phyloP scores from a whole-genome alignment of 495 filamentous ascomycete species.

The Trichoderma gamsii region DNA sequence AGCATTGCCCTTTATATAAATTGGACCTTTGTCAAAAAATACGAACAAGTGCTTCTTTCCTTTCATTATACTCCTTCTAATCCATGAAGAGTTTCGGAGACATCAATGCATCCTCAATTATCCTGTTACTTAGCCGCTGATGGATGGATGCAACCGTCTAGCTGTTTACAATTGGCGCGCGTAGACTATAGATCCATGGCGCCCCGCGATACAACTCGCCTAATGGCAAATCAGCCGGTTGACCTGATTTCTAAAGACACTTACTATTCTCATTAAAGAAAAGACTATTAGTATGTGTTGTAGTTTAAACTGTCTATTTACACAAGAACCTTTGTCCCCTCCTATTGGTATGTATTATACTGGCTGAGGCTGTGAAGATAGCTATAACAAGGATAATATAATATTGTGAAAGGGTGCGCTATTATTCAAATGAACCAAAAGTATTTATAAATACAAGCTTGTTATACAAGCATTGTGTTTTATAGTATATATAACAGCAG shows the following conservation, averaged over 20 bases:
- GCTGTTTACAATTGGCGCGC: neutral
- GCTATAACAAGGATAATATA: neutral
- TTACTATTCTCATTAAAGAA: neutral
- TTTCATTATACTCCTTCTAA: neutral
- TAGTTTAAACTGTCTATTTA: constrained; percentile 7
- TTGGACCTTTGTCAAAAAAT: neutral
- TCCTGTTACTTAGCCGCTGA: neutral
- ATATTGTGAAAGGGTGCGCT: too few species aligned
- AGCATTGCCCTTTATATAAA: neutral
- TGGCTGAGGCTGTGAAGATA: neutral
- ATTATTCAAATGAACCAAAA: too few species aligned
- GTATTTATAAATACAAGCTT: too few species aligned
- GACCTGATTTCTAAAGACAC: neutral
- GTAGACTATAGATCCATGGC: neutral
- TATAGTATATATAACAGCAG: too few species aligned
- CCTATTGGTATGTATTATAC: neutral
- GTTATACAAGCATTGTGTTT: too few species aligned
- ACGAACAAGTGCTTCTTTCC: neutral
- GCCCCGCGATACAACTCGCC: neutral
- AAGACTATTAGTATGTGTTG: neutral
- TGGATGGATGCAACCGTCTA: neutral
- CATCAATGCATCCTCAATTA: neutral
- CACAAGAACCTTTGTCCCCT: neutral
- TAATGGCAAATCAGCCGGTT: neutral
- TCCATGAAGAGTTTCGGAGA: neutral